Percentiles rank a stretch among this genome's conserved stretches.
These are phyloP conservation scores for Chlorella ohadii DNA, from an alignment of 139 green algal species.

Conservation along the genomic window DNA sequence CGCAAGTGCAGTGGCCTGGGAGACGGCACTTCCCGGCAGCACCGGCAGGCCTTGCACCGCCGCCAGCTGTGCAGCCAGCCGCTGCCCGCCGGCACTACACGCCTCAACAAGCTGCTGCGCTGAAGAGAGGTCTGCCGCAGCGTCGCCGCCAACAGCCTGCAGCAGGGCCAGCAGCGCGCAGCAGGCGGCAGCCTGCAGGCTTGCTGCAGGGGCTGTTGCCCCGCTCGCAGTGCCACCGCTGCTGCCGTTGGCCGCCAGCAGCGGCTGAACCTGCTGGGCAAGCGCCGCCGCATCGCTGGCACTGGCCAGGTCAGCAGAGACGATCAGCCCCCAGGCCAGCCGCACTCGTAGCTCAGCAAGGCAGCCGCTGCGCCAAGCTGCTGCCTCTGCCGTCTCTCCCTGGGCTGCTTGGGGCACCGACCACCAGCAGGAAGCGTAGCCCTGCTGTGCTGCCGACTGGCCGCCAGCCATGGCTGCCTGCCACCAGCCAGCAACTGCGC, in stretches of 20 bases:
- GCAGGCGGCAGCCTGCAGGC: conserved; percentile 40
- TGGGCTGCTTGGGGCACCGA: conserved; percentile 41
- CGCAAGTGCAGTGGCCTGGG: neutral
- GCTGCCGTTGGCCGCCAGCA: neutral
- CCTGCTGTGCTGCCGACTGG: conserved; percentile 14
- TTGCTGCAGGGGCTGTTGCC: neutral
- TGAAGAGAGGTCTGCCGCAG: neutral
- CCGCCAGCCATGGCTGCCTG: neutral
- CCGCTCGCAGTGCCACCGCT: neutral
- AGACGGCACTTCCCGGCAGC: neutral
- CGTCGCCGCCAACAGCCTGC: neutral
- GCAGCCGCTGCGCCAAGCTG: conserved; percentile 7
- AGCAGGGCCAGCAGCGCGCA: conserved; percentile 11
- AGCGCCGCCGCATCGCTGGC: neutral
- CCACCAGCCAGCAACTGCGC: conserved; percentile 54
- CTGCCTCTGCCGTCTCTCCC: conserved; percentile 14
- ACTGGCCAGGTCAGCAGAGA: neutral
- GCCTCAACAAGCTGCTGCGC: neutral
- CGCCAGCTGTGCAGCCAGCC: neutral
- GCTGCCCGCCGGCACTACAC: neutral
- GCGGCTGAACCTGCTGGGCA: conserved; percentile 3
- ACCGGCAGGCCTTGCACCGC: neutral
- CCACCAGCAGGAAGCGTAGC: conserved; percentile 60
- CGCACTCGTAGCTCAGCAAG: conserved; percentile 14
- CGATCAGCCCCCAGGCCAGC: conserved; percentile 40